Conservation (phyloP, 768 basidiomycete species). For the Leccinum barrowsii region DNA sequence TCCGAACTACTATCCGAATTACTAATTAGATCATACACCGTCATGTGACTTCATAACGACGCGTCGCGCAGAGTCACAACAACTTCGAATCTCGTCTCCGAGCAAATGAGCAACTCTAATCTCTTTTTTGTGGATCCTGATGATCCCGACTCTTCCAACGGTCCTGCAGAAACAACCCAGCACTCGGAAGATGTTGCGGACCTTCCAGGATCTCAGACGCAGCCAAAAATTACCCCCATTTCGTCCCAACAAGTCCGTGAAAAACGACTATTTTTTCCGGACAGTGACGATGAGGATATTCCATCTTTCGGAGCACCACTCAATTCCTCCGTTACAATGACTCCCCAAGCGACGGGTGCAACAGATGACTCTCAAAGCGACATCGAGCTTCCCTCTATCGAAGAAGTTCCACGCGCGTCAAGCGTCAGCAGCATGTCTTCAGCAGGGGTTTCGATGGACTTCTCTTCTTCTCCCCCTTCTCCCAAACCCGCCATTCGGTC, state of each 20-base stretch:
- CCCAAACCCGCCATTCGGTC: constrained; percentile 10
- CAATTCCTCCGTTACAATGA: background rate
- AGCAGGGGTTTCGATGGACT: constrained; percentile 17
- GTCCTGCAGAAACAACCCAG: background rate
- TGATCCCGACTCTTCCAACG: constrained; percentile 39
- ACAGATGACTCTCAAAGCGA: constrained; percentile 30
- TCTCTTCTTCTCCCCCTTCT: constrained; percentile 25
- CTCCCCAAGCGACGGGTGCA: constrained; percentile 36
- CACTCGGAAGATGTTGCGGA: constrained; percentile 9
- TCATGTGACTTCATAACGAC: background rate
- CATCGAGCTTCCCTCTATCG: constrained; percentile 32
- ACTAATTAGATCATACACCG: background rate
- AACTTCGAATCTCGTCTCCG: background rate
- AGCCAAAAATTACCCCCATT: background rate
- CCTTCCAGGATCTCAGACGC: background rate
- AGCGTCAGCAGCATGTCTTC: constrained; percentile 41
- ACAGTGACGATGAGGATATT: constrained; percentile 44
- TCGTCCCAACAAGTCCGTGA: constrained; percentile 17
- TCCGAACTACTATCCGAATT: background rate
- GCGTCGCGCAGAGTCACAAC: background rate
- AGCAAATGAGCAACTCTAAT: constrained; percentile 17
- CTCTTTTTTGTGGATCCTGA: constrained; percentile 61
- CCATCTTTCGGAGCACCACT: constrained; percentile 9
- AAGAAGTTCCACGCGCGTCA: constrained; percentile 36
- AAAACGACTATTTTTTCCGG: constrained; percentile 39